Conservation (phyloP, 2,329 filamentous ascomycete species). For the Metarhizium album region DNA sequence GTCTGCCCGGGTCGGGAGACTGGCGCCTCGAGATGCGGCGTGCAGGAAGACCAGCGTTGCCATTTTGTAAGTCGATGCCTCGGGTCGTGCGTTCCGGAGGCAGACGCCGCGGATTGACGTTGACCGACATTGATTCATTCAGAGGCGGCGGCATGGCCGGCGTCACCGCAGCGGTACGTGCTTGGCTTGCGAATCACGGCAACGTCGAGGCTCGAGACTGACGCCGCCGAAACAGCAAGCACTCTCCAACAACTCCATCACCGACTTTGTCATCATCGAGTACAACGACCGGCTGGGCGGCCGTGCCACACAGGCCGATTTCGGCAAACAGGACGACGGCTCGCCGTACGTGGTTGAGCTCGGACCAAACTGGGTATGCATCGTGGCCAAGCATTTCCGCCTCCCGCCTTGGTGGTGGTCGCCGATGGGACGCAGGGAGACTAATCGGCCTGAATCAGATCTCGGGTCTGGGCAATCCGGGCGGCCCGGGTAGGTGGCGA, state of each 20-base stretch:
- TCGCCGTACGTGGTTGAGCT: slow-evolving; percentile 49
- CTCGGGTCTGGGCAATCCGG: slow-evolving; percentile 13
- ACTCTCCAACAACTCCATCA: slow-evolving; percentile 46
- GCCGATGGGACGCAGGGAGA: no score
- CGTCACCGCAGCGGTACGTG: slow-evolving; percentile 42
- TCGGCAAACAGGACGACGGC: slow-evolving; percentile 39
- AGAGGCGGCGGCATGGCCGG: slow-evolving; percentile 50
- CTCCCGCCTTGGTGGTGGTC: no score
- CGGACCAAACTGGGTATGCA: slow-evolving; percentile 52
- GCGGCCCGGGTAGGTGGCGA: slow-evolving; percentile 13
- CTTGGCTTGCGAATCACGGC: no score
- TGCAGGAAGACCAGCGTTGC: slow-evolving; percentile 22
- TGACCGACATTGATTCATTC: background rate
- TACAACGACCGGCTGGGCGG: slow-evolving; percentile 53
- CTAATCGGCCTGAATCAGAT: slow-evolving; percentile 9
- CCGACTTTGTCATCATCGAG: slow-evolving; percentile 56
- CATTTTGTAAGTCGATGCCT: slow-evolving; percentile 15
- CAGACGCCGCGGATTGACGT: no score
- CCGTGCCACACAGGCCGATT: slow-evolving; percentile 44
- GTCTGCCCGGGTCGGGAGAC: slow-evolving; percentile 5
- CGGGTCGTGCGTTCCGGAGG: no score
- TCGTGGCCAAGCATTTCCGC: background rate
- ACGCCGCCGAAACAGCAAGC: slow-evolving; percentile 32
- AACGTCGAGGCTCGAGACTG: no score
- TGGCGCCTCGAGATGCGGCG: background rate